phyloP scores from a whole-genome alignment of 345 rosid species.

The Theobroma cacao region DNA sequence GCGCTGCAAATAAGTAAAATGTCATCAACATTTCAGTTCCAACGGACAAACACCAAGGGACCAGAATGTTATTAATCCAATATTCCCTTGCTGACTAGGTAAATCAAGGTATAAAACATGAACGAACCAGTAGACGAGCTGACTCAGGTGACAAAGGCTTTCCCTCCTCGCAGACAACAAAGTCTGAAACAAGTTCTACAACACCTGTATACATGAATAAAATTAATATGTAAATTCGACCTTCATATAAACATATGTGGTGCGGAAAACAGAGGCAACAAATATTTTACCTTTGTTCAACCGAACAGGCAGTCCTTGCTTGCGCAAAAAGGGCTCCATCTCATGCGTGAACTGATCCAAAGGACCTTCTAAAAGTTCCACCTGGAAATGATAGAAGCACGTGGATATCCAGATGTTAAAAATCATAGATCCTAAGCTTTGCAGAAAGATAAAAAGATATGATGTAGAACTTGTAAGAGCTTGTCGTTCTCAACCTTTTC shows the following conservation, averaged over 20 bases:
- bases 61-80: neutral
- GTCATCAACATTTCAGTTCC: neutral
- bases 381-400: conserved; percentile 37
- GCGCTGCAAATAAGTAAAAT: conserved; percentile 54
- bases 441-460: neutral
- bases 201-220: conserved; percentile 50
- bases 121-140: conserved; percentile 76
- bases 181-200: conserved; percentile 82
- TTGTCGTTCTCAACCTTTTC: conserved; percentile 56
- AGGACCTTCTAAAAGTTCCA: conserved; percentile 87
- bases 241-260: neutral
- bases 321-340: conserved; percentile 94
- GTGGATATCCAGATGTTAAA: neutral
- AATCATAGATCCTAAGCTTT: neutral
- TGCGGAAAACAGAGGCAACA: neutral
- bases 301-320: conserved; percentile 96
- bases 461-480: neutral
- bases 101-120: neutral
- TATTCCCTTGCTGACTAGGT: neutral
- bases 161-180: conserved; percentile 91
- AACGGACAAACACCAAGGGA: neutral
- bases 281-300: conserved; percentile 67
- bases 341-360: conserved; percentile 91
- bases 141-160: conserved; percentile 90
- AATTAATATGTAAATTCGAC: neutral